These are phyloP conservation scores for Plasmodium falciparum DNA, from an alignment of 169 alveolate species.

Conservation along the genomic window DNA sequence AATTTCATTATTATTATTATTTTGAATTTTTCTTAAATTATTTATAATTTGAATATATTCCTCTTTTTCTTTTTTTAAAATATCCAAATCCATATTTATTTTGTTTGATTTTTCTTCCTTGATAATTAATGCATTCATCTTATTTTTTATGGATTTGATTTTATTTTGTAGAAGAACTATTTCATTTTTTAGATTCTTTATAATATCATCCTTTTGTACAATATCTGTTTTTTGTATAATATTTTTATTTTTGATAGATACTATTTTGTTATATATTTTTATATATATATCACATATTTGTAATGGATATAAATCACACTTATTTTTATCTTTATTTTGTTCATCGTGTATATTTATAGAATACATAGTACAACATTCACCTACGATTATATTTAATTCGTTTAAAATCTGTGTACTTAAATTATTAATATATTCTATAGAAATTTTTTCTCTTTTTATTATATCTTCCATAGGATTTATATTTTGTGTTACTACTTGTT, in stretches of 20 bases:
- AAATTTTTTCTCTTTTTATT: not conserved
- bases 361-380: no score
- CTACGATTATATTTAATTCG: constrained; percentile 5
- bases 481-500: constrained; percentile 5
- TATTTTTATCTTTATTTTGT: not conserved
- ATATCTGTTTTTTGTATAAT: not conserved
- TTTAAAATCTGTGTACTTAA: constrained; percentile 11
- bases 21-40: constrained; percentile 37
- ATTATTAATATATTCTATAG: not conserved
- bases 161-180: not conserved
- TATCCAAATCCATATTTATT: constrained; percentile 36
- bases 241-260: constrained; percentile 8
- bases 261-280: constrained; percentile 12
- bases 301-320: constrained; percentile 11
- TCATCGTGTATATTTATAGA: constrained; percentile 4
- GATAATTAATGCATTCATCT: constrained; percentile 28
- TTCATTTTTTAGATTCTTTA: constrained; percentile 21
- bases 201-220: constrained; percentile 16
- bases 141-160: constrained; percentile 17
- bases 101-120: constrained; percentile 60
- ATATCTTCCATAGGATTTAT: not conserved
- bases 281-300: constrained; percentile 27
- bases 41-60: constrained; percentile 36
- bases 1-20: constrained; percentile 39
- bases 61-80: constrained; percentile 46